Percentiles rank a stretch among this genome's conserved stretches.
Conservation (phyloP, 1,139 yeast genomes). For the Geotrichum armillariae region DNA sequence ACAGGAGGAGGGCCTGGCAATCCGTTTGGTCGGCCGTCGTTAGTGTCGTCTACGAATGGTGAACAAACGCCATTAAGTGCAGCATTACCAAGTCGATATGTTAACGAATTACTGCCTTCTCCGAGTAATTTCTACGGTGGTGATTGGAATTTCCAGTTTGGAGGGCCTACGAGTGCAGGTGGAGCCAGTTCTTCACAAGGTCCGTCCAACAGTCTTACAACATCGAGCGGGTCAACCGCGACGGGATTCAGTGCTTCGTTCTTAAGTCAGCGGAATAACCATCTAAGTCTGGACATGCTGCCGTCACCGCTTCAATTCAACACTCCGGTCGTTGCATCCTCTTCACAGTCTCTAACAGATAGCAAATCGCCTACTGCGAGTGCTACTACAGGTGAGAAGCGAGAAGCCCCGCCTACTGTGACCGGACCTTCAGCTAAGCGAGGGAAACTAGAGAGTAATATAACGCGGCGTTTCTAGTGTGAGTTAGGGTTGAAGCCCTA, state of each 20-base stretch:
- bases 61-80: conserved; percentile 46
- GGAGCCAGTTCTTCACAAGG: conserved; percentile 1
- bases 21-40: conserved; percentile 30
- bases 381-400: conserved; percentile 6
- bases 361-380: conserved; percentile 8
- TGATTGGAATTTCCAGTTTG: conserved; percentile 36
- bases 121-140: conserved; percentile 43
- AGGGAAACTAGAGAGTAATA: conserved; percentile 3
- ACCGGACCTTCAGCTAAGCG: conserved; percentile 8
- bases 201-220: conserved; percentile 10
- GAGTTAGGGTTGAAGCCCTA: conserved; percentile 10
- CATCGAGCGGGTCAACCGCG: conserved; percentile 11
- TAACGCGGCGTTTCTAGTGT: conserved; percentile 4
- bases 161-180: conserved; percentile 20
- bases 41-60: conserved; percentile 29
- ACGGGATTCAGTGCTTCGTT: not conserved
- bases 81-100: conserved; percentile 42
- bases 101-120: conserved; percentile 44
- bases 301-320: conserved; percentile 40
- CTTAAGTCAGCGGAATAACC: conserved; percentile 16
- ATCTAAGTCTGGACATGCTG: conserved; percentile 30
- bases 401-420: conserved; percentile 5
- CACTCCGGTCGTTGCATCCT: conserved; percentile 33
- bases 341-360: conserved; percentile 26
- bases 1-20: conserved; percentile 20